These are phyloP conservation scores for Theileria annulata DNA, from an alignment of 169 alveolate species.

Conservation along the genomic window DNA sequence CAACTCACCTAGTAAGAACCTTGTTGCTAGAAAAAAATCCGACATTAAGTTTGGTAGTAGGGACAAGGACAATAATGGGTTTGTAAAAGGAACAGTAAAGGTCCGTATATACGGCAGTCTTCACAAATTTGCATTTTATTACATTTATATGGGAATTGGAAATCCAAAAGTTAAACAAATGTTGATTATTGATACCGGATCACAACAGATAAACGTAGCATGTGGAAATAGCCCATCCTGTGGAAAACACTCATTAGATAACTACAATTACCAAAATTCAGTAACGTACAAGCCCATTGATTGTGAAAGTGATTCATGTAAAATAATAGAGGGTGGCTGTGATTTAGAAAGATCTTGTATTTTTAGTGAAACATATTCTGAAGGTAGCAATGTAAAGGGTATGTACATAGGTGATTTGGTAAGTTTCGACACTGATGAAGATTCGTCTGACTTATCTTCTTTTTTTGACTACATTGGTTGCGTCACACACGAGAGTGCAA, in stretches of 20 bases:
- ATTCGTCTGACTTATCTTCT: constrained; percentile 5
- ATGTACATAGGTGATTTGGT: constrained; percentile 62
- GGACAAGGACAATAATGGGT: constrained; percentile 14
- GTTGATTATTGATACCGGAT: constrained; percentile 78
- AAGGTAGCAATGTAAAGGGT: constrained; percentile 69
- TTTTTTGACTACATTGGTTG: constrained; percentile 40
- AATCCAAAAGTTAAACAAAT: constrained; percentile 66
- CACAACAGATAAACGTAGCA: constrained; percentile 66
- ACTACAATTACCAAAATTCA: constrained; percentile 56
- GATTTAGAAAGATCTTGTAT: constrained; percentile 50
- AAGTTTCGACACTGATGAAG: constrained; percentile 31
- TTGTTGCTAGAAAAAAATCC: neutral
- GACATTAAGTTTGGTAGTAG: neutral
- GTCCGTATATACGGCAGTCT: constrained; percentile 68
- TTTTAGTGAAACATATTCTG: constrained; percentile 68
- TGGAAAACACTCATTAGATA: constrained; percentile 65
- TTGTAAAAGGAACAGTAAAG: constrained; percentile 6
- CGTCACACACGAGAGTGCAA: constrained; percentile 62
- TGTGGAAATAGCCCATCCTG: constrained; percentile 63
- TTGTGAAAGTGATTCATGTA: constrained; percentile 52
- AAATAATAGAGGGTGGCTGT: constrained; percentile 27
- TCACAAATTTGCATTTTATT: constrained; percentile 74
- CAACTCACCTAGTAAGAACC: neutral
- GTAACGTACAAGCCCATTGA: constrained; percentile 52
- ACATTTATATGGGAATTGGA: constrained; percentile 64